Conservation (phyloP, 306 rosid species). For the Citrullus colocynthis region DNA sequence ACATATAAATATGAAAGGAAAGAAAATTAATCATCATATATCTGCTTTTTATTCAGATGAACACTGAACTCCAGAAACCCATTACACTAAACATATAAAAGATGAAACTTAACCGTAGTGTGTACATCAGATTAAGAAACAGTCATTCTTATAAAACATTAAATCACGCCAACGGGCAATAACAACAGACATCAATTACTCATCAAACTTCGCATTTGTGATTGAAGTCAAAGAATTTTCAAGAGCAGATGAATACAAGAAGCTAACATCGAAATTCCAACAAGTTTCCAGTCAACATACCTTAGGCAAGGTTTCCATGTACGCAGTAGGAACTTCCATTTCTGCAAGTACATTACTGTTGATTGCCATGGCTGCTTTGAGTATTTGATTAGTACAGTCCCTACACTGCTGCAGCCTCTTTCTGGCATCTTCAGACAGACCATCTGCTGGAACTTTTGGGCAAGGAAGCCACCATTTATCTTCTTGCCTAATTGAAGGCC, state of each 20-base stretch:
- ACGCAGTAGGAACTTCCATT: slow-evolving; percentile 75
- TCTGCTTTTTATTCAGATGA: not conserved
- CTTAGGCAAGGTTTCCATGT: slow-evolving; percentile 66
- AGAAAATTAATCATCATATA: not conserved
- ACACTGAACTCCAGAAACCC: not conserved
- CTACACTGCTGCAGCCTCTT: slow-evolving; percentile 87
- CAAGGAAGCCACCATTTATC: slow-evolving; percentile 99
- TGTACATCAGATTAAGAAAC: not conserved
- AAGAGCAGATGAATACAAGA: not conserved
- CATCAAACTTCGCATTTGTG: not conserved
- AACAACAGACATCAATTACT: not conserved
- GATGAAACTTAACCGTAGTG: not conserved
- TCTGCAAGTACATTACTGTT: slow-evolving; percentile 76
- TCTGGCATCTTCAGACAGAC: slow-evolving; percentile 55
- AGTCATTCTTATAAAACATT: not conserved
- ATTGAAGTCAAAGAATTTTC: not conserved
- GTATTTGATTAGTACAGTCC: slow-evolving; percentile 79
- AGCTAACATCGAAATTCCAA: not conserved
- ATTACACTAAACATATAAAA: not conserved
- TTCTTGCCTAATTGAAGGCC: slow-evolving; percentile 88
- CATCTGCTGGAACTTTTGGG: slow-evolving; percentile 73
- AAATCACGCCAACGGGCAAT: not conserved
- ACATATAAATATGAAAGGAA: not conserved
- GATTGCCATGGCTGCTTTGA: slow-evolving; percentile 88
- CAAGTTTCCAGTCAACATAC: slow-evolving; percentile 20